phyloP scores from a whole-genome alignment of 1,284 basidiomycete genomes.

The Pseudozyma hubeiensis region DNA sequence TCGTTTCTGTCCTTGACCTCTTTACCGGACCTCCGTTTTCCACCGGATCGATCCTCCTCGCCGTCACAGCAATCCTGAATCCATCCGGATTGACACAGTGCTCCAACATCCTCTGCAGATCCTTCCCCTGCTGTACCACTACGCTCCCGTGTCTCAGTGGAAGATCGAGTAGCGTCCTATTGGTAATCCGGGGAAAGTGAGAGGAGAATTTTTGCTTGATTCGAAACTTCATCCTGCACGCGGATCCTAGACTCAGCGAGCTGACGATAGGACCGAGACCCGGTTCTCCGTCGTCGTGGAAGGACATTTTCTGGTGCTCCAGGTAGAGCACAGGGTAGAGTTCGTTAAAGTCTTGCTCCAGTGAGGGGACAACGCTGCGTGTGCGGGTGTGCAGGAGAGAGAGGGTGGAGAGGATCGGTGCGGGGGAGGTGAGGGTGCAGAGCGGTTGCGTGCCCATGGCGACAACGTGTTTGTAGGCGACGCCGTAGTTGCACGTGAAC shows the following conservation, averaged over 20 bases:
- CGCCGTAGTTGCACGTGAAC: conserved; percentile 57
- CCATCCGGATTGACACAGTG: conserved; percentile 35
- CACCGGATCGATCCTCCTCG: conserved; percentile 24
- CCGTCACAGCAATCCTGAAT: conserved; percentile 43
- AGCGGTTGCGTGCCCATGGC: conserved; percentile 43
- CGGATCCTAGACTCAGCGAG: conserved; percentile 46
- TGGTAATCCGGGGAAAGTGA: not conserved
- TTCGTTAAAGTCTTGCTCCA: conserved; percentile 46
- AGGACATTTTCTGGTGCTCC: conserved; percentile 48
- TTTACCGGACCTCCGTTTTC: not conserved
- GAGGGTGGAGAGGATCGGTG: conserved; percentile 20
- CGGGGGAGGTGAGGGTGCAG: conserved; percentile 5
- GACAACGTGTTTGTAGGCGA: conserved; percentile 49
- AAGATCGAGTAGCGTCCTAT: conserved; percentile 25
- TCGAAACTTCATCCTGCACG: conserved; percentile 50
- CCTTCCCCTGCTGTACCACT: conserved; percentile 38
- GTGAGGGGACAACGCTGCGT: not conserved
- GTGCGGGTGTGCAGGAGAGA: conserved; percentile 22
- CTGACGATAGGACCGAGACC: conserved; percentile 49
- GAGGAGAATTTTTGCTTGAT: conserved; percentile 29
- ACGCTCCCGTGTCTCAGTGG: conserved; percentile 36
- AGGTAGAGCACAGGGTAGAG: conserved; percentile 55
- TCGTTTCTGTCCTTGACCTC: no score
- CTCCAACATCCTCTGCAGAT: conserved; percentile 37
- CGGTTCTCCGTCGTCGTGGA: conserved; percentile 58